phyloP scores from a whole-genome alignment of 768 basidiomycete genomes.

The Lactarius quietus region DNA sequence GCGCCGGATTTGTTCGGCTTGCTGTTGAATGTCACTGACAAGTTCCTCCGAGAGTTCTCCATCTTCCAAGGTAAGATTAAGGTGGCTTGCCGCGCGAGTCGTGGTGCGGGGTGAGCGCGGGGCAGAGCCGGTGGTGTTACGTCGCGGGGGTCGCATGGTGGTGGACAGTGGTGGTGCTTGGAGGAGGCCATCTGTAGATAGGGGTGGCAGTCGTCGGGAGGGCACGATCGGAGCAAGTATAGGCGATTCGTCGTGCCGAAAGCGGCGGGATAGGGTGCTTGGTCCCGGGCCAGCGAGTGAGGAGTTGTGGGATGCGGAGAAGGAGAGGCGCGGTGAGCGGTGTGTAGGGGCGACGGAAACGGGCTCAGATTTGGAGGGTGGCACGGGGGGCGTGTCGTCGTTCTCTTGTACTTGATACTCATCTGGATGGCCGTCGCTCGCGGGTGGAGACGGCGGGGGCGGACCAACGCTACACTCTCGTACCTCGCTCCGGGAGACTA shows the following conservation, averaged over 20 bases:
- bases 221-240: conserved; percentile 29
- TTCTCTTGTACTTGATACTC: conserved; percentile 8
- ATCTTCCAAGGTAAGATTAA: conserved; percentile 38
- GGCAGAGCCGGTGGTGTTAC: conserved; percentile 67
- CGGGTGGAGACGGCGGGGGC: conserved; percentile 54
- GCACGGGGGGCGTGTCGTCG: not conserved
- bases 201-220: conserved; percentile 28
- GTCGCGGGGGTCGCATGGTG: conserved; percentile 47
- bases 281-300: conserved; percentile 23
- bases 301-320: conserved; percentile 20
- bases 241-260: conserved; percentile 28
- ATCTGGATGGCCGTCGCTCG: conserved; percentile 35
- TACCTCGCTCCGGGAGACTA: conserved; percentile 27
- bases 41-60: conserved; percentile 50
- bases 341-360: not conserved
- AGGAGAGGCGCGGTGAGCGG: conserved; percentile 14
- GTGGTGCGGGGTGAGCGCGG: conserved; percentile 20
- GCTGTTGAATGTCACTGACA: conserved; percentile 79
- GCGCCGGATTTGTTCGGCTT: conserved; percentile 81
- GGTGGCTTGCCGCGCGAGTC: conserved; percentile 29
- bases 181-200: conserved; percentile 45
- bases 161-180: conserved; percentile 42
- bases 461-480: conserved; percentile 42
- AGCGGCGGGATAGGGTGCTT: conserved; percentile 17
- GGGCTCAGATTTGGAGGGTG: conserved; percentile 18